Percentiles rank a stretch among this genome's conserved stretches.
These are phyloP conservation scores for Aspergillus ellipticus DNA, from an alignment of 495 filamentous ascomycete genomes.

Conservation along the genomic window DNA sequence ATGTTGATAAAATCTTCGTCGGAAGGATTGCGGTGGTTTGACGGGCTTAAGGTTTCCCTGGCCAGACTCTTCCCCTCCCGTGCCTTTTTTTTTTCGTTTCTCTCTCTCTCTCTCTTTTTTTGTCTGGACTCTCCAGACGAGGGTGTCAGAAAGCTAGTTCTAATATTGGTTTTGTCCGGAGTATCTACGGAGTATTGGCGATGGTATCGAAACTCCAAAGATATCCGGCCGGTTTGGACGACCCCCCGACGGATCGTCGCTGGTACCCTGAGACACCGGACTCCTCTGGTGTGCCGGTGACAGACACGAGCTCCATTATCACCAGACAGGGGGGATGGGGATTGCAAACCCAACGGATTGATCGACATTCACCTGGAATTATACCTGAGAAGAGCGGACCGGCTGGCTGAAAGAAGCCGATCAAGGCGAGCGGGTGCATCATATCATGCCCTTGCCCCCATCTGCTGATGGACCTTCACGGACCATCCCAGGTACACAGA, in stretches of 20 bases:
- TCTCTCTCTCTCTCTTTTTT: background rate
- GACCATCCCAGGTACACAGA: no score
- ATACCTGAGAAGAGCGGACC: background rate
- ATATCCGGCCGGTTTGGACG: background rate
- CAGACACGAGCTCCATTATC: background rate
- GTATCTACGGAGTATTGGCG: no score
- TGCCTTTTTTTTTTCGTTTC: background rate
- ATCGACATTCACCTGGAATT: background rate
- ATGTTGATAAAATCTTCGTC: background rate
- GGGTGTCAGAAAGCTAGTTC: no score
- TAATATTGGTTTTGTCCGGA: no score
- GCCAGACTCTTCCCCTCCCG: background rate
- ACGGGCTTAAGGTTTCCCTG: background rate
- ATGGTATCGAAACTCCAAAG: background rate
- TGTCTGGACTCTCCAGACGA: background rate
- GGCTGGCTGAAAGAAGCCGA: background rate
- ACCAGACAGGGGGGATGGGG: background rate
- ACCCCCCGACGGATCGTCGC: background rate
- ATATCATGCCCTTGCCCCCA: background rate
- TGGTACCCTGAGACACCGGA: background rate
- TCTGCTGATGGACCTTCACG: no score
- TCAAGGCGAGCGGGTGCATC: background rate
- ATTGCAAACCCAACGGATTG: background rate
- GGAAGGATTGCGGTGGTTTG: background rate
- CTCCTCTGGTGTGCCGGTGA: background rate